phyloP scores from a whole-genome alignment of 495 filamentous ascomycete genomes.

The Podospora comata region DNA sequence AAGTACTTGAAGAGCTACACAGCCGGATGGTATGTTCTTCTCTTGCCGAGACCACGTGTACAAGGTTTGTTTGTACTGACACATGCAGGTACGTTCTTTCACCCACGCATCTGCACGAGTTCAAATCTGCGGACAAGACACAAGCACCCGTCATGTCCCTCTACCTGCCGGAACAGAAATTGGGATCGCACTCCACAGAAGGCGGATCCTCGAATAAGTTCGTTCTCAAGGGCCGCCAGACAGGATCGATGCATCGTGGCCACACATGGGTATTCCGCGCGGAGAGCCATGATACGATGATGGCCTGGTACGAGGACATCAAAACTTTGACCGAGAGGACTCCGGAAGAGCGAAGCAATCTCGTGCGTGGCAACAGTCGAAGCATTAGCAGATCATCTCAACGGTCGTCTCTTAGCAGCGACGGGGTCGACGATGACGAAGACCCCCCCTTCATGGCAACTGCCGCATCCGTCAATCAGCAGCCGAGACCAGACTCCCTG shows the following conservation, averaged over 20 bases:
- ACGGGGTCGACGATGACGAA: slow-evolving; percentile 82
- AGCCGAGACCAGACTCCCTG: slow-evolving; percentile 44
- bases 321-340: slow-evolving; percentile 79
- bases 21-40: slow-evolving; percentile 75
- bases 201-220: slow-evolving; percentile 95
- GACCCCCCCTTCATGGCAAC: slow-evolving; percentile 66
- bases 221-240: slow-evolving; percentile 92
- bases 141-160: slow-evolving; percentile 87
- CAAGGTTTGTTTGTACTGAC: slow-evolving; percentile 31
- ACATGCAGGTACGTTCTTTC: slow-evolving; percentile 85
- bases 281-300: slow-evolving; percentile 93
- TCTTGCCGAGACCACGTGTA: slow-evolving; percentile 3
- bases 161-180: slow-evolving; percentile 88
- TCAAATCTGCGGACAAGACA: slow-evolving; percentile 77
- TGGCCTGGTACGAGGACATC: slow-evolving; percentile 94
- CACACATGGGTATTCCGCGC: slow-evolving; percentile 98
- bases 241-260: slow-evolving; percentile 86
- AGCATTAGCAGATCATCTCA: slow-evolving; percentile 68
- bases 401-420: slow-evolving; percentile 65
- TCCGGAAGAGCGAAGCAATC: slow-evolving; percentile 85
- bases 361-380: slow-evolving; percentile 73
- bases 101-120: slow-evolving; percentile 95
- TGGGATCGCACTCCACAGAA: slow-evolving; percentile 84
- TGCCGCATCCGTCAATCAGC: slow-evolving; percentile 46
- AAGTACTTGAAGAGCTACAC: slow-evolving; percentile 99